Percentiles rank a stretch among this genome's conserved stretches.
Evolutionary conservation across 352 stramenopile species (phyloP).

Genomic region (Halophytophthora polymorphica): DNA sequence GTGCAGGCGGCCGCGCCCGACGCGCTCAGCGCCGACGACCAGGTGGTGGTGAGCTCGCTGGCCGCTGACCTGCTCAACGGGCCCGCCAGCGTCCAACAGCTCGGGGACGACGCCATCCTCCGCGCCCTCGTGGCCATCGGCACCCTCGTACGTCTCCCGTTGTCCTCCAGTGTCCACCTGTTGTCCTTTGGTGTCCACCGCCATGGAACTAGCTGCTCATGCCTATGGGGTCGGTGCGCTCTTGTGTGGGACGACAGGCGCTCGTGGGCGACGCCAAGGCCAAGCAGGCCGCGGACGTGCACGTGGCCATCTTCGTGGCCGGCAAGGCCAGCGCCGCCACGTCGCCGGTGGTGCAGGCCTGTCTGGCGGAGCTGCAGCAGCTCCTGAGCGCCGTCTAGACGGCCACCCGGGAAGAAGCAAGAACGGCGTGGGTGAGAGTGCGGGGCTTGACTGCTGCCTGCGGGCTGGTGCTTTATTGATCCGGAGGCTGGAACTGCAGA

Average conservation of each 20-base stretch:
- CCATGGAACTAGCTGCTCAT: not conserved
- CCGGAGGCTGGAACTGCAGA: not conserved
- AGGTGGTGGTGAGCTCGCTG: slow-evolving; percentile 44
- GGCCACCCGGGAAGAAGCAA: too few species aligned
- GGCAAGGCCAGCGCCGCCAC: slow-evolving; percentile 43
- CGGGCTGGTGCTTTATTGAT: slow-evolving; percentile 2
- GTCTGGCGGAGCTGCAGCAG: slow-evolving; percentile 50
- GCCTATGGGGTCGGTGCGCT: too few species aligned
- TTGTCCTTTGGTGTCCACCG: not conserved
- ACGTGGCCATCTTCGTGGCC: slow-evolving; percentile 51
- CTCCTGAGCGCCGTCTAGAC: slow-evolving; percentile 14
- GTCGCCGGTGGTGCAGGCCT: slow-evolving; percentile 45
- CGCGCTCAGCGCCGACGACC: slow-evolving; percentile 43
- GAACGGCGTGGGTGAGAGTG: too few species aligned
- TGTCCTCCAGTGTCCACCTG: not conserved
- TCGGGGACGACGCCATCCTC: slow-evolving; percentile 78
- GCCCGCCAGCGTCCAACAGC: slow-evolving; percentile 44
- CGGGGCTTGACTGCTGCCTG: not conserved
- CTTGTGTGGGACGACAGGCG: slow-evolving; percentile 24
- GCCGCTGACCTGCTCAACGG: slow-evolving; percentile 53
- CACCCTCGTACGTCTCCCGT: slow-evolving; percentile 43
- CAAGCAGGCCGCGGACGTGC: slow-evolving; percentile 47
- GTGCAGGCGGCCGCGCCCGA: slow-evolving; percentile 27
- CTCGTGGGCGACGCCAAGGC: slow-evolving; percentile 31
- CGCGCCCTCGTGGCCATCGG: slow-evolving; percentile 64